Base-by-base conservation (phyloP, 805 yeast genomes). In the Zygosaccharomyces bisporus region DNA sequence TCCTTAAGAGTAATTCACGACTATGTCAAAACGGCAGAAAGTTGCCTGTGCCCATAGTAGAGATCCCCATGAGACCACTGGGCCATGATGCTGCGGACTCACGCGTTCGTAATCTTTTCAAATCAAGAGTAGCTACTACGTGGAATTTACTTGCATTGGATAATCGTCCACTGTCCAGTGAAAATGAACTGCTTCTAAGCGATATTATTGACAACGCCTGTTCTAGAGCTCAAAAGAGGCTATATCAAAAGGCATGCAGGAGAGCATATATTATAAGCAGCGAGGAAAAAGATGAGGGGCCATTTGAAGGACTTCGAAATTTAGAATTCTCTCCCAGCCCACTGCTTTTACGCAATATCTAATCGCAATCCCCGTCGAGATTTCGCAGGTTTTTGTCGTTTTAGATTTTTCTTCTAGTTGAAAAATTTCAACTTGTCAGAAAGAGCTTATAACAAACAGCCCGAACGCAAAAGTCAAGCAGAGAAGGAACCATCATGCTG, bases 1-100 rank as follows among this genome's bases (percentile, higher is more conserved):
- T 56, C 33, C 45, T 56, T 30, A 54, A 52, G 34, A 43, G 31
- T 9, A 39, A 47, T 31, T 46, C 54, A 5, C 43, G 50, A 25
- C 44, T 56, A 2, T 54, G 55, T 39, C 42, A 47, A 29, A 47
- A 50, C 33, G 45, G 50, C 29, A 54, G 45, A 25, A 41, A 39
- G 7, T 37, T 51, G 10, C 49, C 56, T 3, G 37, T 49, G 3
- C 60, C 60, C n/a, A 52, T 56, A 17, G 60, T 56, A 4, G 54
- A 52, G 40, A 52, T 56, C 8, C 56, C 56, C 7, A 39, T 56
- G 52, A 49, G 53, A 23, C 56, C 58, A 4, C 44, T 53, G 24
- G 60, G 60, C 10, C 44, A 48, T 10, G 54, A 54, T 25, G 48
- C 51, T 16, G 48, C 58, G 6, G 54, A 44, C 14, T 44, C 44